Percentiles rank a stretch among this genome's conserved stretches.
Evolutionary conservation across 306 rosid species (phyloP).

Genomic region (Hippophae tibetana): DNA sequence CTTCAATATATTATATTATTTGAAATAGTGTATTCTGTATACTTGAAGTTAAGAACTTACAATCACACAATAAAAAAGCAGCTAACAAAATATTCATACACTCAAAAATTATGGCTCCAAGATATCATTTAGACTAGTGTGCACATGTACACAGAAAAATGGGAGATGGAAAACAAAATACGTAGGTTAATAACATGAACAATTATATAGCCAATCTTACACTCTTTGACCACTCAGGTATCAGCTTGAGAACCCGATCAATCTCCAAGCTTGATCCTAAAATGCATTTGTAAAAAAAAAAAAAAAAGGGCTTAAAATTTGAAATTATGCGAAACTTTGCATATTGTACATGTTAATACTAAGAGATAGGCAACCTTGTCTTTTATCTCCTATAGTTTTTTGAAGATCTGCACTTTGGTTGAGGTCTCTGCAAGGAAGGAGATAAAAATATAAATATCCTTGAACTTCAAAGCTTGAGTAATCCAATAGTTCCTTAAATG

Average conservation of each 20-base stretch:
- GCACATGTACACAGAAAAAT: not conserved
- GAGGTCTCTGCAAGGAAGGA: conserved; percentile 41
- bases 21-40: too few species aligned
- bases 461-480: not conserved
- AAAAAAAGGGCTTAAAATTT: conserved; percentile 10
- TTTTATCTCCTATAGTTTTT: conserved; percentile 30
- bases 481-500: conserved; percentile 6
- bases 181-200: not conserved
- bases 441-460: not conserved
- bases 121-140: too few species aligned
- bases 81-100: too few species aligned
- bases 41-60: too few species aligned
- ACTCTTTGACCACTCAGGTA: conserved; percentile 82
- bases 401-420: conserved; percentile 32
- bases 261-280: conserved; percentile 60
- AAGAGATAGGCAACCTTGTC: conserved; percentile 17
- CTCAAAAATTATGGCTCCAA: too few species aligned
- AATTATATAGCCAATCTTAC: conserved; percentile 41
- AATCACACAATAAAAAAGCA: too few species aligned
- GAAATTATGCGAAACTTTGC: not conserved
- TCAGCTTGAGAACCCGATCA: conserved; percentile 65
- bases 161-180: not conserved
- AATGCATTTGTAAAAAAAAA: conserved; percentile 15
- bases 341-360: not conserved
- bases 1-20: too few species aligned